Evolutionary conservation across 1,284 basidiomycete species (phyloP).

Genomic region (Phellopilus nigrolimitatus): DNA sequence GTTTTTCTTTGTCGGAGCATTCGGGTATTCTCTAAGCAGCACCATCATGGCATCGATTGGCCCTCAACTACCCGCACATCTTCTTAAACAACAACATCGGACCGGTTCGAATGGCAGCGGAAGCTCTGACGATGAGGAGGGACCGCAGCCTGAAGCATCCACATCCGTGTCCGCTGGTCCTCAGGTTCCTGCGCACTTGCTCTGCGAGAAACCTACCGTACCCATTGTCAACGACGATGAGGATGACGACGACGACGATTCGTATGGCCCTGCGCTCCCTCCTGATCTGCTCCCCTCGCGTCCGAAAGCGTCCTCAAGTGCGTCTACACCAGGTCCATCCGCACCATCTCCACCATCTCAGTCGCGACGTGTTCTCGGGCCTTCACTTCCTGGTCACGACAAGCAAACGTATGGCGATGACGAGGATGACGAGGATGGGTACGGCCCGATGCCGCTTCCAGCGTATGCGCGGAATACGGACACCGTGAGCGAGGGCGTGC

Average conservation of each 20-base stretch:
- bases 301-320: constrained; percentile 25
- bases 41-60: constrained; percentile 44
- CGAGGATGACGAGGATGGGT: constrained; percentile 66
- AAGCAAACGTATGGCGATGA: constrained; percentile 27
- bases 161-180: constrained; percentile 41
- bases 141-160: too few species aligned
- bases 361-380: constrained; percentile 32
- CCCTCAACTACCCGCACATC: constrained; percentile 40
- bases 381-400: constrained; percentile 33
- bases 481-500: constrained; percentile 53
- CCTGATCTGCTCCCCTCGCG: constrained; percentile 50
- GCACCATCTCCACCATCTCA: constrained; percentile 17
- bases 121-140: too few species aligned
- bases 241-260: constrained; percentile 54
- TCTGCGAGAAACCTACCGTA: constrained; percentile 1
- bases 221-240: constrained; percentile 24
- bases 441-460: constrained; percentile 72
- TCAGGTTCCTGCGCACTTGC: constrained; percentile 33
- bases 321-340: constrained; percentile 28
- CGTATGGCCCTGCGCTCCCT: constrained; percentile 59
- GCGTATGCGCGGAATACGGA: constrained; percentile 30
- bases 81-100: constrained; percentile 18
- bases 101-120: too few species aligned
- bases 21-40: too few species aligned
- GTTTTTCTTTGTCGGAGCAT: too few species aligned